Evolutionary conservation across 169 alveolate genomes (phyloP).

Genomic region (Plasmodium ovale): DNA sequence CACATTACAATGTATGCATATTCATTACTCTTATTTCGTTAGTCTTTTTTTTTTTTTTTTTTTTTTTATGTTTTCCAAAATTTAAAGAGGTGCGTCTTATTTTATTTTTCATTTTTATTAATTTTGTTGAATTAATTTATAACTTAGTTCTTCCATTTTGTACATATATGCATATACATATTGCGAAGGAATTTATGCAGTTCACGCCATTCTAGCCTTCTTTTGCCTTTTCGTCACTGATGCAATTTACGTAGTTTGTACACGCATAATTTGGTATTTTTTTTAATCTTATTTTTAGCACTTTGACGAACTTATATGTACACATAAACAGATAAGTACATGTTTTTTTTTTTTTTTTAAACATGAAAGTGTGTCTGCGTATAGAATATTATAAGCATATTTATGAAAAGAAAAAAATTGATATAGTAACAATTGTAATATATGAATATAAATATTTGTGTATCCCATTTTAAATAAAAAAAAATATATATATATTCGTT

Average conservation of each 20-base stretch:
- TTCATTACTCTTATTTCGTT: no score
- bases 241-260: slow-evolving; percentile 11
- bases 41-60: slow-evolving; percentile 5
- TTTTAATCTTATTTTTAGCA: slow-evolving; percentile 17
- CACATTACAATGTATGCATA: background rate
- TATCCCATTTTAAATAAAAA: slow-evolving; percentile 11
- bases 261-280: no score
- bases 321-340: background rate
- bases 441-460: slow-evolving; percentile 1
- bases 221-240: background rate
- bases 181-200: background rate
- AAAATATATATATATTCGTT: slow-evolving; percentile 7
- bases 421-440: background rate
- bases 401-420: slow-evolving; percentile 22
- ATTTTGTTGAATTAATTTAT: background rate
- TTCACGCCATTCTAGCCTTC: background rate
- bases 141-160: background rate
- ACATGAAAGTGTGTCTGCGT: background rate
- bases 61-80: slow-evolving; percentile 15
- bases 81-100: slow-evolving; percentile 37
- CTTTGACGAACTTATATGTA: background rate
- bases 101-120: slow-evolving; percentile 10
- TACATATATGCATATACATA: slow-evolving; percentile 1
- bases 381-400: slow-evolving; percentile 35
- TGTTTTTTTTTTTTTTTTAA: background rate